Base-by-base conservation (phyloP, 805 yeast species). In the Isabelozyma rhagii region DNA sequence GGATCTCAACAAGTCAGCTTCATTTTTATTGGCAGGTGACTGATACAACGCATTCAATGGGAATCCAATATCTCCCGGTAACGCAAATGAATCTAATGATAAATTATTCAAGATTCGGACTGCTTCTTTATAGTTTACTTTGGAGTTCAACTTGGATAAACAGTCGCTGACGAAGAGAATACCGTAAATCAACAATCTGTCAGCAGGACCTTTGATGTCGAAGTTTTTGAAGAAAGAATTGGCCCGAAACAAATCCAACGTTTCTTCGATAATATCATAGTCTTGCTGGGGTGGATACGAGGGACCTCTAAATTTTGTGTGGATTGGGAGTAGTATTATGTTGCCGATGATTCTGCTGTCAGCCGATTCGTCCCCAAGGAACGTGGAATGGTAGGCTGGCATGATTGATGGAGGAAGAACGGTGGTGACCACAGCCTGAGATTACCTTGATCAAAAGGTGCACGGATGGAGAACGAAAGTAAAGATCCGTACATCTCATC, bases 161-260 rank as follows among this genome's bases (percentile, higher is more conserved):
- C 97, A 89, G 62, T 90, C 96, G 45, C 96, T 88, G 36, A 89
- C 83, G 66, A 82, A 94, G 51, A 94, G 74, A 48, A 94, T 94
- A 17, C 99, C 99, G 67, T 94, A 94, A 59, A 96, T 92, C 51
- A 94, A 75, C 9, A 93, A 80, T 57, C 99, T 80, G 67, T 94
- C 99, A 3, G 97, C 87, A 18, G 96, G 88, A 10, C 97, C 97
- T 67, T 90, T 90, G 73, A 94, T 92, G 72, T 94, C 99, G 67
- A 94, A 94, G 76, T 94, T 94, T 66, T 89, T 87, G 81, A 94
- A 94, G 71, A 94, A 93, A 10, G 97, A 88, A 69, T 94, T 94
- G 59, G 97, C 97, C 57, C 99, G 79, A 71, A 94, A 94, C 48
- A 94, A 77, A 68, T 94, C 98, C 48, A 94, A 72, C 27, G 84